These are phyloP conservation scores for Penicillium freii DNA, from an alignment of 2,329 filamentous ascomycete genomes.

Conservation along the genomic window DNA sequence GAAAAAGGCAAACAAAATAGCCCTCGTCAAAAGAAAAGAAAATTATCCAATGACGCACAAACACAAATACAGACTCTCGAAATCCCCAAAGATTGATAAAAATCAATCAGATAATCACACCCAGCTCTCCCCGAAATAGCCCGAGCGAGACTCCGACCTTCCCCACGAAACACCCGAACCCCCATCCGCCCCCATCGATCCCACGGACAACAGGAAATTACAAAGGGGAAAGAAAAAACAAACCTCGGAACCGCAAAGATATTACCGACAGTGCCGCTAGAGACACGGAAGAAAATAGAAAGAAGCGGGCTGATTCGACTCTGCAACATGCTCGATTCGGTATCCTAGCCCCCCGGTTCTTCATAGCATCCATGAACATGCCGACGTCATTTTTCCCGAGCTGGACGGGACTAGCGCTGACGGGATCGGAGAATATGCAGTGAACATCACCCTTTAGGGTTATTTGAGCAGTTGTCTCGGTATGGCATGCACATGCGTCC, in stretches of 20 bases:
- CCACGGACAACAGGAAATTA: neutral
- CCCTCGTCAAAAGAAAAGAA: neutral
- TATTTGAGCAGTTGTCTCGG: neutral
- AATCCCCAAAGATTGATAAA: constrained; percentile 1
- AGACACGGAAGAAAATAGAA: neutral
- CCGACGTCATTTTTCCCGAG: neutral
- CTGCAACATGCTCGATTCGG: neutral
- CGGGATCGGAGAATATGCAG: neutral
- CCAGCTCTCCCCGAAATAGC: constrained; percentile 1
- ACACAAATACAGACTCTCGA: neutral
- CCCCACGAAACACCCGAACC: neutral
- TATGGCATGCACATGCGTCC: neutral
- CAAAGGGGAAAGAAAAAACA: neutral
- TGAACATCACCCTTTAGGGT: neutral
- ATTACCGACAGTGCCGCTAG: neutral
- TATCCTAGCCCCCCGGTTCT: neutral
- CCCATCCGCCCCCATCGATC: neutral
- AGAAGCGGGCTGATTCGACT: neutral
- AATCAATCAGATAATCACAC: constrained; percentile 10
- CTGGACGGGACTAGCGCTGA: neutral
- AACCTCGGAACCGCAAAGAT: neutral
- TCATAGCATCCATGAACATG: neutral
- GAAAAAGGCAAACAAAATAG: neutral
- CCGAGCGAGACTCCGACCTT: constrained; percentile 4
- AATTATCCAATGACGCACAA: neutral